A percentile compares a stretch with the other conserved stretches of the same genome.
These are phyloP conservation scores for Solanum peruvianum DNA, from an alignment of 257 asterid genomes.

Conservation along the genomic window DNA sequence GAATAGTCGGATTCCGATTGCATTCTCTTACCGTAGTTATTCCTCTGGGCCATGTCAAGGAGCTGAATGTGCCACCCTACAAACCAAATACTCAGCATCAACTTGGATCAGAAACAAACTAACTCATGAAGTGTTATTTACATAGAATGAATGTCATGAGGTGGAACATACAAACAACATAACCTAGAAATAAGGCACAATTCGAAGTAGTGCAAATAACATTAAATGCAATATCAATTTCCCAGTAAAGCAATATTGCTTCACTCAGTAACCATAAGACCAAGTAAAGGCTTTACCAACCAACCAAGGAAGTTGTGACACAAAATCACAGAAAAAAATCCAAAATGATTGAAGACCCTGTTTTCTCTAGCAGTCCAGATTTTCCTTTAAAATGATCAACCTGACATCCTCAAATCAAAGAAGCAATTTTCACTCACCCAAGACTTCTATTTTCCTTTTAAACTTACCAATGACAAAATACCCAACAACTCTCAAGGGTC, in stretches of 20 bases:
- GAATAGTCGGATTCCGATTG: constrained; percentile 33
- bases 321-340: background rate
- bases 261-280: background rate
- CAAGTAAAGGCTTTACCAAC: background rate
- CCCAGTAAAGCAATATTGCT: background rate
- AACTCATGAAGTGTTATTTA: background rate
- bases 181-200: background rate
- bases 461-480: background rate
- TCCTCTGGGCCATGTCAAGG: constrained; percentile 52
- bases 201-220: background rate
- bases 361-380: background rate
- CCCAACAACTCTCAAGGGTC: background rate
- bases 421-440: background rate
- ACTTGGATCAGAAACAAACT: background rate
- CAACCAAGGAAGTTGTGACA: background rate
- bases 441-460: background rate
- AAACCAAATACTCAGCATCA: background rate
- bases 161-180: background rate
- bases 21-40: constrained; percentile 47
- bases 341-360: background rate
- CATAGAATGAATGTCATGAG: background rate
- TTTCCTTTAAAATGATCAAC: background rate
- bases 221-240: background rate
- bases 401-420: background rate
- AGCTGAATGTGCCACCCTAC: constrained; percentile 1